phyloP scores from a whole-genome alignment of 495 filamentous ascomycete species.

The Xylaria acuta region DNA sequence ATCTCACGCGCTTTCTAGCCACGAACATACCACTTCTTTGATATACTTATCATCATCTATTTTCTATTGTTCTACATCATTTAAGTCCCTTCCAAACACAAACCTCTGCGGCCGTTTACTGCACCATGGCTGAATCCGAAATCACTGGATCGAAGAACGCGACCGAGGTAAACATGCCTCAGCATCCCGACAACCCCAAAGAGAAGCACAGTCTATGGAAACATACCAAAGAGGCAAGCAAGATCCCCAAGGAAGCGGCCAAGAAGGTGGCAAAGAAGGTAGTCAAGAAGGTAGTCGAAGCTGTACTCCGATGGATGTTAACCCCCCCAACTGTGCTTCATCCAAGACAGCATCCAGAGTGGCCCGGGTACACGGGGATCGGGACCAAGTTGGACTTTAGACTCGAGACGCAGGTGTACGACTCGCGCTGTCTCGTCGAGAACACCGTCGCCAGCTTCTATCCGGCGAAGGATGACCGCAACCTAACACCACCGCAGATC shows the following conservation, averaged over 20 bases:
- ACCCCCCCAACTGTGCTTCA: neutral
- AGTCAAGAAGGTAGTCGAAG: neutral
- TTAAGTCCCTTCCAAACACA: neutral
- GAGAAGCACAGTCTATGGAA: neutral
- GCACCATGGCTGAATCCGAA: neutral
- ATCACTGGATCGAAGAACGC: too few species aligned
- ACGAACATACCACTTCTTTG: neutral
- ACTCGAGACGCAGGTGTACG: neutral
- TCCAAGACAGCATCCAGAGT: neutral
- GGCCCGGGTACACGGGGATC: neutral
- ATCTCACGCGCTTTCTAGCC: neutral
- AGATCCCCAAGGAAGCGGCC: neutral
- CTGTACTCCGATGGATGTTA: neutral
- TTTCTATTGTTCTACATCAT: neutral
- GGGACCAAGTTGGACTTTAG: neutral
- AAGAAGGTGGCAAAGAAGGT: neutral
- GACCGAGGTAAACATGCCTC: neutral
- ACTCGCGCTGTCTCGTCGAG: neutral
- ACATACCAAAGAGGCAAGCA: neutral
- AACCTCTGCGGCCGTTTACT: neutral
- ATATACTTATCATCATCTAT: neutral
- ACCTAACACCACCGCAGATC: conserved; percentile 1
- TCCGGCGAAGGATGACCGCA: neutral
- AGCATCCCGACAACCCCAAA: neutral
- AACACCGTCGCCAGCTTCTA: conserved; percentile 13